Conservation (phyloP, 228 moss, liverwort and hornwort genomes). For the Sphagnum magellanicum region DNA sequence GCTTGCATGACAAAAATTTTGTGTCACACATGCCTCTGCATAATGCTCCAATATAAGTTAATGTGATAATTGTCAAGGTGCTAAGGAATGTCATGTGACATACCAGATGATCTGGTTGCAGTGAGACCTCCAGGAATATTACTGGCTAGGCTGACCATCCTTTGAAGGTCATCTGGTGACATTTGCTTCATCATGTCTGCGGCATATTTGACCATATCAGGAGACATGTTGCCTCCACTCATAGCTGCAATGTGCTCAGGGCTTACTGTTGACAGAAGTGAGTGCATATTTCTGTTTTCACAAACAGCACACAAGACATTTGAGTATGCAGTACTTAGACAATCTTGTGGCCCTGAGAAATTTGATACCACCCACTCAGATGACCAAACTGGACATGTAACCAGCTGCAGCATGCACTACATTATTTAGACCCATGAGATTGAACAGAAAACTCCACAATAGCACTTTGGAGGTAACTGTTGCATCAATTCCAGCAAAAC, state of each 20-base stretch:
- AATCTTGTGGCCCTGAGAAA: too few relatives aligned
- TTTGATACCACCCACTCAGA: too few relatives aligned
- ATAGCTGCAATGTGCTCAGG: constrained; percentile 82
- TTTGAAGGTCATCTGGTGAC: constrained; percentile 83
- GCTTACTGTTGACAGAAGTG: constrained; percentile 74
- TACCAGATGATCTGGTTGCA: constrained; percentile 3
- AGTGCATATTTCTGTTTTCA: constrained; percentile 73
- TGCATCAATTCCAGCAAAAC: too few relatives aligned
- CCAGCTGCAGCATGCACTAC: too few relatives aligned
- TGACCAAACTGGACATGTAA: too few relatives aligned
- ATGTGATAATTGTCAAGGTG: too few relatives aligned
- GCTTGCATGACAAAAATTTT: background rate
- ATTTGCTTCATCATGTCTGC: constrained; percentile 80
- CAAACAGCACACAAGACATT: background rate
- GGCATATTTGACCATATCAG: constrained; percentile 90
- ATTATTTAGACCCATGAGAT: too few relatives aligned
- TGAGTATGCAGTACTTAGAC: too few relatives aligned
- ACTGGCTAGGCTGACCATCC: constrained; percentile 75
- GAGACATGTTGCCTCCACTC: constrained; percentile 86
- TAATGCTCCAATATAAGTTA: too few relatives aligned
- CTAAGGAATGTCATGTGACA: background rate
- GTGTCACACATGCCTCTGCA: too few relatives aligned
- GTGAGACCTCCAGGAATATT: constrained; percentile 32
- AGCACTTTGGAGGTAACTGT: too few relatives aligned
- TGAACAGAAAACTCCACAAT: too few relatives aligned